These are phyloP conservation scores for Cercospora sesami DNA, from an alignment of 2,329 filamentous ascomycete genomes.

Conservation along the genomic window DNA sequence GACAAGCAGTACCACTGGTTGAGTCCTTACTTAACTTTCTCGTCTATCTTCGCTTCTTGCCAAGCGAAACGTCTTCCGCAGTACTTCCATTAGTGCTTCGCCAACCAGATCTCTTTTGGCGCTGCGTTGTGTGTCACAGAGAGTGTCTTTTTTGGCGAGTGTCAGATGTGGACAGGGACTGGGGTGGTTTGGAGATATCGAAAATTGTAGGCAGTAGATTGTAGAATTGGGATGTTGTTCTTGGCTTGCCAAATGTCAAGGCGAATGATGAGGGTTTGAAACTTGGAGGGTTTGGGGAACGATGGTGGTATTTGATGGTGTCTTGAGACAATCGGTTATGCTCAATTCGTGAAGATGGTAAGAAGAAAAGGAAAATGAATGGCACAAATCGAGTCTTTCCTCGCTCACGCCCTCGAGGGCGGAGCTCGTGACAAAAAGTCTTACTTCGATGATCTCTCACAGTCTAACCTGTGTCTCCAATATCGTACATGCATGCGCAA, in stretches of 20 bases:
- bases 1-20: background rate
- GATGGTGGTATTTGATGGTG: too few species aligned
- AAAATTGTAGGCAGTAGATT: background rate
- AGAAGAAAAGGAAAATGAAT: background rate
- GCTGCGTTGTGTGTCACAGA: background rate
- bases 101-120: background rate
- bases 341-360: background rate
- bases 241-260: background rate
- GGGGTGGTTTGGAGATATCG: background rate
- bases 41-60: constrained; percentile 13
- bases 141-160: background rate
- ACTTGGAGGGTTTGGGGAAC: background rate
- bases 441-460: background rate
- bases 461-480: background rate
- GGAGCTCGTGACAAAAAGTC: background rate
- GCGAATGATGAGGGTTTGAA: too few species aligned
- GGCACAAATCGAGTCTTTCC: background rate
- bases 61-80: constrained; percentile 12
- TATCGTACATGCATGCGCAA: background rate
- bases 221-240: background rate
- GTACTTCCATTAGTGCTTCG: constrained; percentile 14
- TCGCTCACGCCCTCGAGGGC: background rate
- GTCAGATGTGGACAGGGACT: background rate
- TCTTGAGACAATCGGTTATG: background rate
- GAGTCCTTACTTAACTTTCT: constrained; percentile 1